Evolutionary conservation across 805 yeast species (phyloP), one percentile per base, ranked within the genome.

Genomic region (Schwanniomyces vanrijiae): DNA sequence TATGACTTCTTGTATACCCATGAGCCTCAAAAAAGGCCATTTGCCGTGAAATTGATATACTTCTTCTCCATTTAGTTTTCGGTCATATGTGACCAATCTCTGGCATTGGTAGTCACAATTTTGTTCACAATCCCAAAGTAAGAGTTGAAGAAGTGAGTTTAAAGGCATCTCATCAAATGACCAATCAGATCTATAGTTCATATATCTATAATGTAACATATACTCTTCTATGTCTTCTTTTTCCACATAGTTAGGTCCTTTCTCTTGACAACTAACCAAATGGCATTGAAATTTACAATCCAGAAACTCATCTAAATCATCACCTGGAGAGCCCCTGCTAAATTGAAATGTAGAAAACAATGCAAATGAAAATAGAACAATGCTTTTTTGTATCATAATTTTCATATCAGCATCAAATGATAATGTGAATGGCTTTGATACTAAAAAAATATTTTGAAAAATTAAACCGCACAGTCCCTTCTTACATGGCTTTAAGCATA

Each of bases 61-160:
- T 46, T 82, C 84, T 49, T 77, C 74, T n/a, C 76, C 73, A 2
- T 66, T 53, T 0, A 47, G 53, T 13, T 69, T 65, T 19, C 96
- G 72, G 33, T 78, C 69, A 1, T 60, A 58, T 0, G 96, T 90
- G 39, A 92, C 71, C 7, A 81, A 61, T 46, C 90, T 83, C 64
- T 94, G 98, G 64, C 99, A 94, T 55, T 83, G 86, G 65, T 94
- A 94, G 66, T 94, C 98, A 67, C 99, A 94, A 60, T 94, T 84
- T 24, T 83, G 77, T 2, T 66, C 66, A 61, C 96, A 89, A 47
- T 80, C 79, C 97, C 97, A 90, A 1, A 75, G 74, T 13, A 91
- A 58, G 1, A 80, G 52, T 40, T 61, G 59, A 50, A 82, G 64
- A 48, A 68, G 68, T 10, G 56, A 51, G 2, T 76, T 75, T 16